Evolutionary conservation across 768 basidiomycete species (phyloP).

Genomic region (Pulveroboletus sp.): DNA sequence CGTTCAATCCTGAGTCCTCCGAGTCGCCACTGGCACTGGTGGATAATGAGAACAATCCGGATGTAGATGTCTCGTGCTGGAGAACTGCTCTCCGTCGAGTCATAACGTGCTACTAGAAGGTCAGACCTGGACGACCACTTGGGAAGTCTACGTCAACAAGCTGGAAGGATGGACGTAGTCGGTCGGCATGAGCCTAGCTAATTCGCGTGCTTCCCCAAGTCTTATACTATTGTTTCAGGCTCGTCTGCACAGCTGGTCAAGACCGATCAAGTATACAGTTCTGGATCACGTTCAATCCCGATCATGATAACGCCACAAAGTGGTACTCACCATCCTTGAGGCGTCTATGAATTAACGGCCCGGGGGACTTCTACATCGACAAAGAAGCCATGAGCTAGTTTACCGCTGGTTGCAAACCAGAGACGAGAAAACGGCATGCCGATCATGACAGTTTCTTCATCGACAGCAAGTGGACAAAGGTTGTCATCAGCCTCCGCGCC

Average conservation of each 20-base stretch:
- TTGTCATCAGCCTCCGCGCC: constrained; percentile 41
- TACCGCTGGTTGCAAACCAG: constrained; percentile 15
- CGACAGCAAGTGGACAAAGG: constrained; percentile 42
- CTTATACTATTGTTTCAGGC: not conserved
- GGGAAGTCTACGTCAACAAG: too few species aligned
- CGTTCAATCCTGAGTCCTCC: not conserved
- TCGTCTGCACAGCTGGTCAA: not conserved
- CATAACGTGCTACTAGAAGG: too few species aligned
- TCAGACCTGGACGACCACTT: too few species aligned
- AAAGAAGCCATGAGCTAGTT: constrained; percentile 29
- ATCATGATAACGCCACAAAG: too few species aligned
- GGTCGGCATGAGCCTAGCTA: not conserved
- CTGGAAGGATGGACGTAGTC: too few species aligned
- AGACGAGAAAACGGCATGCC: constrained; percentile 18
- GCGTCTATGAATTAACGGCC: constrained; percentile 21
- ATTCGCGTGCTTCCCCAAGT: not conserved
- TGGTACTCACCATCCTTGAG: constrained; percentile 27
- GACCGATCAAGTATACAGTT: not conserved
- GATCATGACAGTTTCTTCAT: constrained; percentile 27
- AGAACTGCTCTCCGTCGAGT: too few species aligned
- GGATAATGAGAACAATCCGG: not conserved
- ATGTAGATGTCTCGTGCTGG: not conserved
- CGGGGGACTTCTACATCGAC: constrained; percentile 19
- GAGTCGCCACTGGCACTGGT: too few species aligned
- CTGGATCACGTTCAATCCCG: too few species aligned